Base-by-base conservation (phyloP, 306 rosid species). In the Fragaria nilgerrensis region DNA sequence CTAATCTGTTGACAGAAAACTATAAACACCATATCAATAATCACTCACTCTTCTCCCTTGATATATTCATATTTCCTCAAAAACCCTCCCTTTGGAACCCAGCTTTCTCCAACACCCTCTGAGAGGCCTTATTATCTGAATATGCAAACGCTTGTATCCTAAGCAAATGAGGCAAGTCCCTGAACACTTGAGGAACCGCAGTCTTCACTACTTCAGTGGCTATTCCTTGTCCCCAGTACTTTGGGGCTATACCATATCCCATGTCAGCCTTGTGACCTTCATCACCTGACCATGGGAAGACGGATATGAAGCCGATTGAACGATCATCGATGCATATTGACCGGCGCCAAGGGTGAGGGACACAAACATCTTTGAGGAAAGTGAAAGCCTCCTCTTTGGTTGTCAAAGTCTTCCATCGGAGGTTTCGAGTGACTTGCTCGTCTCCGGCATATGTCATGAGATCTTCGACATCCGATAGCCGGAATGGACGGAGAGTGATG, bases 51-150 rank as follows among this genome's bases (percentile, higher is more conserved):
- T n/a, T n/a, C n/a, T 9, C 89, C 94, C 75, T 84, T 86, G 3
- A 84, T 4, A 41, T 48, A 78, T 2, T 70, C n/a, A 64, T 81
- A 90, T 68, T 85, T 88, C 70, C 93, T 85, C 15, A 91, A 79
- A 84, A 64, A 17, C 93, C 98, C 81, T 88, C 96, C 73, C 48
- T 82, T 59, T 63, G 83, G 72, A 91, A 85, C 61, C 96, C 98
- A 22, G 19, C 77, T 76, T 88, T 93, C 75, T 91, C 90, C 61
- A 93, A 23, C 2, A 93, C 94, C 86, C 88, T 88, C 17, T 85
- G 90, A 27, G 95, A 91, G 27, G 88, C 90, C 70, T 67, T 75
- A 44, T 93, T 88, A 62, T 84, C 87, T 9, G 70, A 34, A 22
- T 0, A 17, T 23, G 73, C 85, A 73, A 80, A 61, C 47, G 88